Conservation (phyloP, 768 basidiomycete species). For the Cystobasidium tubakii region DNA sequence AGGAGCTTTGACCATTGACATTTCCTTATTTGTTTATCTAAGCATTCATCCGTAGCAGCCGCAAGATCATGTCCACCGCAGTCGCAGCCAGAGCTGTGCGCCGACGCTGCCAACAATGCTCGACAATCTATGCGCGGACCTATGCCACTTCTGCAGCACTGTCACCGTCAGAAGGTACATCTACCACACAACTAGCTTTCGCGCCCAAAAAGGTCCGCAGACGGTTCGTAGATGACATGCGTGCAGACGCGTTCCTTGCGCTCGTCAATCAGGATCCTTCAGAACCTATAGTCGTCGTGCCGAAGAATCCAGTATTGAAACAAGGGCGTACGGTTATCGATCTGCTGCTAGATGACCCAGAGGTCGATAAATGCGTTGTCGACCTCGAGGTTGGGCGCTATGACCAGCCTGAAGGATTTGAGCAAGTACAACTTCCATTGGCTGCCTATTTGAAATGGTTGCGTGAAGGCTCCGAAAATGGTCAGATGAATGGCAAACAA, state of each 20-base stretch:
- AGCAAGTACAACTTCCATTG: conserved; percentile 28
- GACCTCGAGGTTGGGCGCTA: conserved; percentile 32
- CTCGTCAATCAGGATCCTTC: conserved; percentile 1
- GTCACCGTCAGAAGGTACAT: background rate
- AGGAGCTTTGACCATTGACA: too few relatives aligned
- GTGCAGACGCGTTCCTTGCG: background rate
- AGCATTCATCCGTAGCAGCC: too few relatives aligned
- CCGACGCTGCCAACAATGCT: background rate
- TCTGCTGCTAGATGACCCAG: conserved; percentile 24
- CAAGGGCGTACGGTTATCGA: conserved; percentile 1
- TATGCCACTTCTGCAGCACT: background rate
- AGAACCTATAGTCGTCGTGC: conserved; percentile 11
- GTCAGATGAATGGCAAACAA: conserved; percentile 30
- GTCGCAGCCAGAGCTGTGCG: background rate
- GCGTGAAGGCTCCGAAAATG: conserved; percentile 3
- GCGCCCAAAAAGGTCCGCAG: background rate
- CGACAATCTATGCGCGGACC: background rate
- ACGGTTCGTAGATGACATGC: conserved; percentile 10
- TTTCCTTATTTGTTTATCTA: too few relatives aligned
- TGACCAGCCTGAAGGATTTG: conserved; percentile 12
- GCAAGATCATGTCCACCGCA: background rate
- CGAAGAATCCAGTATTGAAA: background rate
- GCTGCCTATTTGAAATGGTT: conserved; percentile 23
- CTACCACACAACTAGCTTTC: background rate
- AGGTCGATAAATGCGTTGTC: conserved; percentile 13